Evolutionary conservation across 768 basidiomycete species (phyloP), one percentile per base, ranked within the genome.

Genomic region (Termitomyces sp.): DNA sequence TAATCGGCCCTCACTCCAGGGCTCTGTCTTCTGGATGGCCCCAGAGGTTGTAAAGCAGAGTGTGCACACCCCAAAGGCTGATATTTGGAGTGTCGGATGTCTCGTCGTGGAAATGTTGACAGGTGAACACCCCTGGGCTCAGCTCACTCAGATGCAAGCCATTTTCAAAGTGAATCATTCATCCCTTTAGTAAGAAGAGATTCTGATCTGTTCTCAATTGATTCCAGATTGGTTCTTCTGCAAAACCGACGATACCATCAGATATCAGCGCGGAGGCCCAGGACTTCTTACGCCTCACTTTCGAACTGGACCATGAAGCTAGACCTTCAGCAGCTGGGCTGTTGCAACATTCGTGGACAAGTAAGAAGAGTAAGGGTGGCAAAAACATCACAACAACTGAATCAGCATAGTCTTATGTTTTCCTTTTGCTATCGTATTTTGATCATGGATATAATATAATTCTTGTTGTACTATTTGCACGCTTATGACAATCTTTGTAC

Each of bases 21-120:
- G 97, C 2, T 97, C 94, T 1, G 95, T 98, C 11, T 98, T 97
- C 73, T 98, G 96, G 96, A 98, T 98, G 96, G 96, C 96, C 0
- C 96, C 96, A 0, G 96, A 98, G 71, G 94, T 98, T 19, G 97
- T 98, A 57, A 95, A 95, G 67, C 97, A 99, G 74, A 94, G 87
- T 25, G 83, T 86, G 0, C 92, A 97, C 67, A 95, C 94, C 10
- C 80, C 78, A 58, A 95, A 95, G 66, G 94, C 94, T 6, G 95
- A 97, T 68, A 95, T 97, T 54, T 98, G 95, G 95, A 92, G 91
- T 68, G 88, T 98, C 1, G 94, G 94, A 1, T 96, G 94, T 69
- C 73, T 98, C 46, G 87, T 97, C 25, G 92, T 98, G 12, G 94
- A 98, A 71, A 98, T 98, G 94, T 76, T 97, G 54, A 98, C 95